Percentiles rank a stretch among this genome's conserved stretches.
Conservation (phyloP, 2,329 filamentous ascomycete genomes). For the Calonectria multiphialidica region DNA sequence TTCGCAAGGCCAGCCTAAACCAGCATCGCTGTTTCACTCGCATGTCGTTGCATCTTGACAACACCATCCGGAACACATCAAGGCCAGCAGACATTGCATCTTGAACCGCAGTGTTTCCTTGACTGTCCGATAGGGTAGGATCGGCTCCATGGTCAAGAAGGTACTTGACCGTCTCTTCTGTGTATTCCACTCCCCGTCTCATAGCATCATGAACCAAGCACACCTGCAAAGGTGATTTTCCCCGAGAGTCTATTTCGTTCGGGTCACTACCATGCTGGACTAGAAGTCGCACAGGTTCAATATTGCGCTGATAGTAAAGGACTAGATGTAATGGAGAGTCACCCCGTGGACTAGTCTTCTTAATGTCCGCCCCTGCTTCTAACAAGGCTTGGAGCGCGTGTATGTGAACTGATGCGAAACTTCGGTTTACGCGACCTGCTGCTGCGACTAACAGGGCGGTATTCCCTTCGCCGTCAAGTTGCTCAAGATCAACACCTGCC, state of each 20-base stretch:
- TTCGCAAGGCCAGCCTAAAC: conserved; percentile 12
- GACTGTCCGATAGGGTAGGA: neutral
- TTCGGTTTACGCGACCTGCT: neutral
- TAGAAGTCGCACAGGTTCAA: conserved; percentile 23
- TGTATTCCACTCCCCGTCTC: too few relatives aligned
- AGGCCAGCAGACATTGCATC: neutral
- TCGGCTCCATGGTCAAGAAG: conserved; percentile 33
- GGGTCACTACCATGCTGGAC: conserved; percentile 29
- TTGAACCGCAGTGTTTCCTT: neutral
- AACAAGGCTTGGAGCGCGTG: conserved; percentile 18
- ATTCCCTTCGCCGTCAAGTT: neutral
- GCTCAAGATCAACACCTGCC: conserved; percentile 29
- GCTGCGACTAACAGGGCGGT: conserved; percentile 21
- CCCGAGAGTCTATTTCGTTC: neutral
- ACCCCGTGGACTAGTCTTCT: neutral
- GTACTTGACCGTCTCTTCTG: conserved; percentile 22
- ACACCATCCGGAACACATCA: conserved; percentile 17
- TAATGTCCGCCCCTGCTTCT: conserved; percentile 19
- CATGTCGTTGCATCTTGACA: conserved; percentile 21
- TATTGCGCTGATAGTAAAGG: neutral
- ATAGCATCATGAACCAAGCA: neutral
- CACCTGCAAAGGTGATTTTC: conserved; percentile 6
- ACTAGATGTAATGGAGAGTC: conserved; percentile 20
- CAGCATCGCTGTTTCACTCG: conserved; percentile 12
- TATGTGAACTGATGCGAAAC: neutral